These are phyloP conservation scores for Mycosphaerelloides madeirae DNA, from an alignment of 2,329 filamentous ascomycete species.

Conservation along the genomic window DNA sequence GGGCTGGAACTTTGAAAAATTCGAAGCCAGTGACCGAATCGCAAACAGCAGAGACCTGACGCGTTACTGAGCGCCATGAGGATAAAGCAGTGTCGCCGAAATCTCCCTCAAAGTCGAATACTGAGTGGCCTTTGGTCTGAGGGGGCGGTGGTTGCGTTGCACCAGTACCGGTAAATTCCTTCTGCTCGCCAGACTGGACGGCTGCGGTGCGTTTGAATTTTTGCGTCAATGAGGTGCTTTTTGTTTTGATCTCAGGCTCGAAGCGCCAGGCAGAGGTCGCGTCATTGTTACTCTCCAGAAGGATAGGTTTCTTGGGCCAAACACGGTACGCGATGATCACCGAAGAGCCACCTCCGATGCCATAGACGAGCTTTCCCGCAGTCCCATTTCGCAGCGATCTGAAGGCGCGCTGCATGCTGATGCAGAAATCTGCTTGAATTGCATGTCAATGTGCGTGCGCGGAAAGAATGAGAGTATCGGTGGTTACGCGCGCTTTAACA, in stretches of 20 bases:
- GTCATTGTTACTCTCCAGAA: constrained; percentile 14
- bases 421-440: neutral
- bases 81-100: constrained; percentile 9
- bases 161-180: neutral
- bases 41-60: constrained; percentile 22
- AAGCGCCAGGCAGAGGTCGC: constrained; percentile 1
- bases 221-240: constrained; percentile 1
- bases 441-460: constrained; percentile 6
- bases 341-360: constrained; percentile 12
- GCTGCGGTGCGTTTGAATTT: constrained; percentile 4
- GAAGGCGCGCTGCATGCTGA: constrained; percentile 18
- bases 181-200: constrained; percentile 1
- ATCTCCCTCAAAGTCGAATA: constrained; percentile 14
- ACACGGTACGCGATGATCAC: constrained; percentile 14
- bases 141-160: constrained; percentile 21
- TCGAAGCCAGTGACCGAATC: constrained; percentile 29
- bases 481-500: too few species aligned
- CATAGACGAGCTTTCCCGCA: constrained; percentile 10
- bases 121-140: constrained; percentile 21
- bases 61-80: constrained; percentile 27
- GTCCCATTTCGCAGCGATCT: constrained; percentile 5
- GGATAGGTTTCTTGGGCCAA: constrained; percentile 11
- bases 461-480: neutral
- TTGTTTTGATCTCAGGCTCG: constrained; percentile 1
- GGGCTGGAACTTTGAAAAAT: constrained; percentile 23